These are phyloP conservation scores for Coelastrella sp. DNA, from an alignment of 139 green algal species.

Conservation along the genomic window DNA sequence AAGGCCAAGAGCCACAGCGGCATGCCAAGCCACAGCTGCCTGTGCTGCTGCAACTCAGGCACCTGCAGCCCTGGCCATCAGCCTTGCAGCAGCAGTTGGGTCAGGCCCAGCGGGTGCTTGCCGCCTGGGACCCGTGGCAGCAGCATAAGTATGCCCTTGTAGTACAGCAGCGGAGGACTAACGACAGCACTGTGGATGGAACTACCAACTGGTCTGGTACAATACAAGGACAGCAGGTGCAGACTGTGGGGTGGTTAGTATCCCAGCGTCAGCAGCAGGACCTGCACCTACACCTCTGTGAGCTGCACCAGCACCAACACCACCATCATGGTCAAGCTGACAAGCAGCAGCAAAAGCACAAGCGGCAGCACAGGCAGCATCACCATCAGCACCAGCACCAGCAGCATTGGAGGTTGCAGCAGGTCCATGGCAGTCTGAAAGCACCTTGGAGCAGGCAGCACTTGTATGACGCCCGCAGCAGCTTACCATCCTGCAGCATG, in stretches of 20 bases:
- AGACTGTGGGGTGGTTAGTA: background rate
- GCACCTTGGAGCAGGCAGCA: background rate
- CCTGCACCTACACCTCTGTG: constrained; percentile 1
- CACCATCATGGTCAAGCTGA: background rate
- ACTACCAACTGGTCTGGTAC: background rate
- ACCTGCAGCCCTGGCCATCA: background rate
- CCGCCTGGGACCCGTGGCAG: background rate
- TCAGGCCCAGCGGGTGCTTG: background rate
- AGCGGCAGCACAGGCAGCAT: background rate
- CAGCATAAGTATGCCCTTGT: background rate
- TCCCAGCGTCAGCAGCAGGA: constrained; percentile 2
- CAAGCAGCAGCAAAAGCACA: background rate
- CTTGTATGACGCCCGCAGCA: background rate
- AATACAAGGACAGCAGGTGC: background rate
- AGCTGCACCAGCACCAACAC: background rate
- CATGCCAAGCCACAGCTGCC: background rate
- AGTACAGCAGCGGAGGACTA: background rate
- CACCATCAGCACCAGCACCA: background rate
- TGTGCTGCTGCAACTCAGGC: background rate
- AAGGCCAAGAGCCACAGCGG: background rate
- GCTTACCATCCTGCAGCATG: background rate
- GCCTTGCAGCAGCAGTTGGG: background rate
- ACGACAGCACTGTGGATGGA: too few relatives aligned
- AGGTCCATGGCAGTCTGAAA: background rate
- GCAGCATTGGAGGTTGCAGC: background rate